Evolutionary conservation across 2,329 filamentous ascomycete species (phyloP).

Genomic region (Sarocladium brachiariae): DNA sequence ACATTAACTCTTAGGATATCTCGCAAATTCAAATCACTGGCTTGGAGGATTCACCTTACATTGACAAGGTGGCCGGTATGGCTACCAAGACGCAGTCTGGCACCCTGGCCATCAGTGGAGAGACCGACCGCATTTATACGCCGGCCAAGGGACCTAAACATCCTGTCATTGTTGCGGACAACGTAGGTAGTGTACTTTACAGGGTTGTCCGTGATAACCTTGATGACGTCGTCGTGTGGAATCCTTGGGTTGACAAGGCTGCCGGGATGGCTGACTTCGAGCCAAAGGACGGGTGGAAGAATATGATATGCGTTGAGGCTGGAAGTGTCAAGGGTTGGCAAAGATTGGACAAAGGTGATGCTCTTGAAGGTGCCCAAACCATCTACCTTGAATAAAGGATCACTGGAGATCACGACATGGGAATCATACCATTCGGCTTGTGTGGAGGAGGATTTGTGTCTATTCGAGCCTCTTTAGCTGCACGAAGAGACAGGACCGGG

Average conservation of each 20-base stretch:
- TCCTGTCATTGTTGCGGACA: conserved; percentile 54
- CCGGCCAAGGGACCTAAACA: conserved; percentile 54
- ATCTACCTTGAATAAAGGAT: conserved; percentile 38
- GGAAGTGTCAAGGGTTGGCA: conserved; percentile 78
- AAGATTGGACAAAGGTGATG: conserved; percentile 72
- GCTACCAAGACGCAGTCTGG: conserved; percentile 59
- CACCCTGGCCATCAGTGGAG: conserved; percentile 62
- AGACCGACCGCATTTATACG: conserved; percentile 86
- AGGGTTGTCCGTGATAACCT: conserved; percentile 78
- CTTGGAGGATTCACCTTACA: conserved; percentile 68
- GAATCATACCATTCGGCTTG: no score
- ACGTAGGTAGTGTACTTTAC: conserved; percentile 53
- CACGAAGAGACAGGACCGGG: no score
- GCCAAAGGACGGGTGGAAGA: conserved; percentile 82
- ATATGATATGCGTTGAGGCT: conserved; percentile 92
- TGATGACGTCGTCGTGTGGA: conserved; percentile 89
- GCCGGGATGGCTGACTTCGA: conserved; percentile 77
- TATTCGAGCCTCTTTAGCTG: no score
- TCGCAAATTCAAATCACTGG: conserved; percentile 64
- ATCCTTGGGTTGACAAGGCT: conserved; percentile 86
- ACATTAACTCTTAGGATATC: conserved; percentile 76
- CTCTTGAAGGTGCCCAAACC: conserved; percentile 55
- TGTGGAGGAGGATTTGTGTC: no score
- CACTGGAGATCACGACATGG: no score
- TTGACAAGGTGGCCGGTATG: conserved; percentile 72